A percentile compares a stretch with the other conserved stretches of the same genome.
Conservation (phyloP, 371 early-diverging fungal species). For the Apophysomyces trapeziformis region DNA sequence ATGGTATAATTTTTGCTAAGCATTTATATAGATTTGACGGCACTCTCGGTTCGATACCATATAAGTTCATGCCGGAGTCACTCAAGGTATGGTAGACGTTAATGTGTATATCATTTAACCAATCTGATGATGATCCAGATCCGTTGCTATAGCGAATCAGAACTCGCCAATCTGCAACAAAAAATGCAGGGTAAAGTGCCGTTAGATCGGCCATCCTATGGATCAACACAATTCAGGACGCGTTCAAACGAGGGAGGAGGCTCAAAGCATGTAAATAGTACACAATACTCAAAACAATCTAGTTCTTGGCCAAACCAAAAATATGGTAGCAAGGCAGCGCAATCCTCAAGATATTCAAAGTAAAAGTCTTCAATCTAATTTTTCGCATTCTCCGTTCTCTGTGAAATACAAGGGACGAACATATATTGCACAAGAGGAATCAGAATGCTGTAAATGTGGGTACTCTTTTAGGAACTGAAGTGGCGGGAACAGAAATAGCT, state of each 20-base stretch:
- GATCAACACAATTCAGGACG: not conserved
- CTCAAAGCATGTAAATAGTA: too few species aligned
- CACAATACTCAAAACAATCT: too few species aligned
- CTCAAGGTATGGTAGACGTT: constrained; percentile 35
- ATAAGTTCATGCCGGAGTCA: constrained; percentile 39
- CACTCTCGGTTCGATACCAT: constrained; percentile 64
- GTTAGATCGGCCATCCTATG: not conserved
- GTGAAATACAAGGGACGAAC: too few species aligned
- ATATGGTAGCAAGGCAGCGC: too few species aligned
- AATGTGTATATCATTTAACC: not conserved
- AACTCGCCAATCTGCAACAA: not conserved
- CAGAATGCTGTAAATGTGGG: too few species aligned
- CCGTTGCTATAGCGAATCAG: not conserved
- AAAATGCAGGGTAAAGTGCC: not conserved
- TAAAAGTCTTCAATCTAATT: too few species aligned
- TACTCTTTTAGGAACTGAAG: too few species aligned
- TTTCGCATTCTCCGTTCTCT: too few species aligned
- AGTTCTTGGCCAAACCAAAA: too few species aligned
- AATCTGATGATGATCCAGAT: not conserved
- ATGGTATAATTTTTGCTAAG: not conserved
- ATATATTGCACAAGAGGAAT: too few species aligned
- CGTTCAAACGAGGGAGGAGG: not conserved
- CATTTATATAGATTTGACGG: constrained; percentile 67
- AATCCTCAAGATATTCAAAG: too few species aligned
- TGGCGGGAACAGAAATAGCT: too few species aligned